Conservation (phyloP, 345 rosid species). For the Aquilaria sinensis region DNA sequence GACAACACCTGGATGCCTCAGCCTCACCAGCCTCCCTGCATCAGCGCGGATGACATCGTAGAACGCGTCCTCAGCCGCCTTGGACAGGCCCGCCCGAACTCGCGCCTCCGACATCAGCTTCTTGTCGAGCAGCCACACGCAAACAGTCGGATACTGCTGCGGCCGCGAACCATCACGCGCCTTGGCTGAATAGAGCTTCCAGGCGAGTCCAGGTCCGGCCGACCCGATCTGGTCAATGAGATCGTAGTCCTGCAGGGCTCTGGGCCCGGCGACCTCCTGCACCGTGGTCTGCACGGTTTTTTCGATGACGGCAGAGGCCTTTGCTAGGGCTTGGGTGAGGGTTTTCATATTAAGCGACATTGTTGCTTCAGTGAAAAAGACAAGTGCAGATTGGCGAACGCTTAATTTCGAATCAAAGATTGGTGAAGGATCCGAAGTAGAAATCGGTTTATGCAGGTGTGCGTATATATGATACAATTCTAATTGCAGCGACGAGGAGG, state of each 20-base stretch:
- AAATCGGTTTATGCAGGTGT: too few species aligned
- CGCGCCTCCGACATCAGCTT: conserved; percentile 71
- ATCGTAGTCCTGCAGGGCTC: conserved; percentile 84
- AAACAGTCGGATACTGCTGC: conserved; percentile 86
- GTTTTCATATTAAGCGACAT: conserved; percentile 96
- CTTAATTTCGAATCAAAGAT: too few species aligned
- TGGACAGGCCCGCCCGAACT: conserved; percentile 69
- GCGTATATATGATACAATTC: too few species aligned
- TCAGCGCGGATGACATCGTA: conserved; percentile 81
- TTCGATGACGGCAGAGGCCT: conserved; percentile 93
- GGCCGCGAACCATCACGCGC: conserved; percentile 67
- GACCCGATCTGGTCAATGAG: conserved; percentile 97
- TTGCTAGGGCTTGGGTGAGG: conserved; percentile 90
- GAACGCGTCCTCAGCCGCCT: conserved; percentile 80
- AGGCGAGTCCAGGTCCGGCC: conserved; percentile 93
- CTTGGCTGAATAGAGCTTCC: conserved; percentile 82
- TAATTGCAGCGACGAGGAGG: too few species aligned
- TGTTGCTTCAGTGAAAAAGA: neutral
- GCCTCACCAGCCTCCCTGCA: conserved; percentile 69
- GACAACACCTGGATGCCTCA: conserved; percentile 95
- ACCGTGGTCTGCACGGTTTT: conserved; percentile 95
- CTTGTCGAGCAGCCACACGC: conserved; percentile 97
- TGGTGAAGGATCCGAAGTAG: too few species aligned
- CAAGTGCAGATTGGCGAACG: too few species aligned
- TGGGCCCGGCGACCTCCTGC: conserved; percentile 96